These are phyloP conservation scores for Scleroderma citrinum DNA, from an alignment of 768 basidiomycete genomes.

Conservation along the genomic window DNA sequence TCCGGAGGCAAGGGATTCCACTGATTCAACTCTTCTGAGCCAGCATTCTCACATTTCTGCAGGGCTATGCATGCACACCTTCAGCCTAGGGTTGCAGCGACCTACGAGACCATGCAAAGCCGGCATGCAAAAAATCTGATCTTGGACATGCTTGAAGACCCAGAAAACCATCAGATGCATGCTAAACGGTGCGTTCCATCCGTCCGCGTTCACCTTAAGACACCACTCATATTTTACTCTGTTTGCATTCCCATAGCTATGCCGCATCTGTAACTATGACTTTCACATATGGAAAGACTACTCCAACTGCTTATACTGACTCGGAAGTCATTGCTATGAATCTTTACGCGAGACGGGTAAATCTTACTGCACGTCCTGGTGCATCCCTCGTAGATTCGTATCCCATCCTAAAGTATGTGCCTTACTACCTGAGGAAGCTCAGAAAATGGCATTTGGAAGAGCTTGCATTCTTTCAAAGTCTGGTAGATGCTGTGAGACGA, in stretches of 20 bases:
- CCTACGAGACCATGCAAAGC: no score
- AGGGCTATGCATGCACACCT: no score
- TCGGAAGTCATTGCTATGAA: conserved; percentile 24
- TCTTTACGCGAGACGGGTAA: conserved; percentile 24
- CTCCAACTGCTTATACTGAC: conserved; percentile 10
- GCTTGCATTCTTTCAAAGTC: conserved; percentile 41
- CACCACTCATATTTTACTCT: no score
- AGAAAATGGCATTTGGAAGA: conserved; percentile 51
- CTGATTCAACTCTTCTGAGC: no score
- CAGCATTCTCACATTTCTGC: no score
- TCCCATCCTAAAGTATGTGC: conserved; percentile 41
- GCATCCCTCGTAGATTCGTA: conserved; percentile 30
- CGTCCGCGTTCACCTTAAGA: no score
- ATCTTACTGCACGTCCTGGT: conserved; percentile 27
- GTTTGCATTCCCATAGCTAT: conserved; percentile 11
- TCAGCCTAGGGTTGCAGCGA: no score
- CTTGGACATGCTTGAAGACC: no score
- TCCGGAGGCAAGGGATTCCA: no score
- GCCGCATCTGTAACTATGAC: conserved; percentile 22
- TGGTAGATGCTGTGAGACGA: conserved; percentile 38
- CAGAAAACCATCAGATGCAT: no score
- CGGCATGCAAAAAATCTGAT: no score
- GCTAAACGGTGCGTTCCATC: no score
- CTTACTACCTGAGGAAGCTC: conserved; percentile 55
- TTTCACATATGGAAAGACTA: conserved; percentile 24